Evolutionary conservation across 2,329 filamentous ascomycete species (phyloP).

Genomic region (Myriosclerotinia scirpicola): DNA sequence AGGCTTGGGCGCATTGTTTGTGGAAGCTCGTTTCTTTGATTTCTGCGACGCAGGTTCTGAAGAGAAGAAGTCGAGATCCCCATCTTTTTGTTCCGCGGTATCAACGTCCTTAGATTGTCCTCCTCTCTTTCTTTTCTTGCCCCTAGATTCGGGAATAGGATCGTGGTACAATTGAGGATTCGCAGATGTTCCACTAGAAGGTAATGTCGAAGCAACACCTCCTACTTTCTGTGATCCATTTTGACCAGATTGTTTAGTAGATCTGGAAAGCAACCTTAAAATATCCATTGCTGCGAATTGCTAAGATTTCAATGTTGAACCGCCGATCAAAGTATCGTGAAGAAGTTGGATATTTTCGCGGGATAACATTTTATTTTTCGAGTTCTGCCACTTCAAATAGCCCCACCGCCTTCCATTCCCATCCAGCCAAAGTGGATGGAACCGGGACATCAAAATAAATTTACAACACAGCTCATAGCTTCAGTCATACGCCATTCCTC

Average conservation of each 20-base stretch:
- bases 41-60: conserved; percentile 43
- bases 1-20: conserved; percentile 23
- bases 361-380: conserved; percentile 18
- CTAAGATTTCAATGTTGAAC: neutral
- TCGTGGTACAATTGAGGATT: conserved; percentile 72
- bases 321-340: neutral
- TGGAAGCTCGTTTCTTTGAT: conserved; percentile 30
- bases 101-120: conserved; percentile 41
- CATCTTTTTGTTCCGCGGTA: conserved; percentile 39
- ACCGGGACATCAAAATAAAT: conserved; percentile 24
- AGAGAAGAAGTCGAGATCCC: conserved; percentile 58
- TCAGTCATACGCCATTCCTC: conserved; percentile 21
- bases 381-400: neutral
- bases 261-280: conserved; percentile 69
- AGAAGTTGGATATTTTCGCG: conserved; percentile 11
- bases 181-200: conserved; percentile 61
- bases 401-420: conserved; percentile 10
- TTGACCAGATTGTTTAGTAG: conserved; percentile 55
- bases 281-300: conserved; percentile 52
- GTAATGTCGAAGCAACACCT: conserved; percentile 49
- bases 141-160: conserved; percentile 44
- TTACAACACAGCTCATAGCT: conserved; percentile 22
- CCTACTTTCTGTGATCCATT: conserved; percentile 39
- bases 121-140: conserved; percentile 58
- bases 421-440: conserved; percentile 21